These are phyloP conservation scores for Phoma sp. DNA, from an alignment of 2,329 filamentous ascomycete species.

Conservation along the genomic window DNA sequence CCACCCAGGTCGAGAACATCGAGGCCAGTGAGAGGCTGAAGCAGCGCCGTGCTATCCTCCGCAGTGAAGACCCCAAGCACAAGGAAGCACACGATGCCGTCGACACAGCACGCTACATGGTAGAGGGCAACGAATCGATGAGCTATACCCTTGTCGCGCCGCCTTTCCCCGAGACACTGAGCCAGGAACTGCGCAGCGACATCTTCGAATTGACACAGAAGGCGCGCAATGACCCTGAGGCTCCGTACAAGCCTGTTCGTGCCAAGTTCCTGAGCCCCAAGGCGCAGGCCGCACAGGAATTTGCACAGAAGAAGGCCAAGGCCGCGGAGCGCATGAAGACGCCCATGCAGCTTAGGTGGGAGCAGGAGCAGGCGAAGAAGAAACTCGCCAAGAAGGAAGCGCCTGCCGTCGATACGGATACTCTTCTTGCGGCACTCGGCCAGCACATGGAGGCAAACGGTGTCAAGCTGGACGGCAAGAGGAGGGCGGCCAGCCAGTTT, in stretches of 20 bases:
- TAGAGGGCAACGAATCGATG: conserved; percentile 63
- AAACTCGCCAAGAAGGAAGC: conserved; percentile 20
- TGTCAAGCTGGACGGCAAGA: conserved; percentile 21
- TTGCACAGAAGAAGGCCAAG: conserved; percentile 27
- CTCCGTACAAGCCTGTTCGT: conserved; percentile 9
- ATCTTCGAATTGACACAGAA: conserved; percentile 69
- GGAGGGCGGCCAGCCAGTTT: conserved; percentile 10
- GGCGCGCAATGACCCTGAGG: conserved; percentile 47
- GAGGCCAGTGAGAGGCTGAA: conserved; percentile 17
- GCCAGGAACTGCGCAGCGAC: conserved; percentile 83
- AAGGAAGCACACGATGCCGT: conserved; percentile 48
- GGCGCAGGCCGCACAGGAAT: conserved; percentile 33
- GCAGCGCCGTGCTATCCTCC: conserved; percentile 15
- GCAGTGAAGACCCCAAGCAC: conserved; percentile 17
- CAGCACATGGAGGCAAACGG: conserved; percentile 46
- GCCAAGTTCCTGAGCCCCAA: conserved; percentile 15
- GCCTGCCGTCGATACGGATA: conserved; percentile 39
- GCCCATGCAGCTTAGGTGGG: conserved; percentile 43
- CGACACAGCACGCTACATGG: conserved; percentile 79
- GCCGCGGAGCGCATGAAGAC: conserved; percentile 41
- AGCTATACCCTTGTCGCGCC: conserved; percentile 77
- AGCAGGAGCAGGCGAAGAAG: conserved; percentile 37
- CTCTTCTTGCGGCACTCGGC: conserved; percentile 50
- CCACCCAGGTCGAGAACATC: conserved; percentile 16
- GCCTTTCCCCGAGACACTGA: conserved; percentile 78